phyloP scores from a whole-genome alignment of 1,284 basidiomycete species.

The Microbotryum intermedium region DNA sequence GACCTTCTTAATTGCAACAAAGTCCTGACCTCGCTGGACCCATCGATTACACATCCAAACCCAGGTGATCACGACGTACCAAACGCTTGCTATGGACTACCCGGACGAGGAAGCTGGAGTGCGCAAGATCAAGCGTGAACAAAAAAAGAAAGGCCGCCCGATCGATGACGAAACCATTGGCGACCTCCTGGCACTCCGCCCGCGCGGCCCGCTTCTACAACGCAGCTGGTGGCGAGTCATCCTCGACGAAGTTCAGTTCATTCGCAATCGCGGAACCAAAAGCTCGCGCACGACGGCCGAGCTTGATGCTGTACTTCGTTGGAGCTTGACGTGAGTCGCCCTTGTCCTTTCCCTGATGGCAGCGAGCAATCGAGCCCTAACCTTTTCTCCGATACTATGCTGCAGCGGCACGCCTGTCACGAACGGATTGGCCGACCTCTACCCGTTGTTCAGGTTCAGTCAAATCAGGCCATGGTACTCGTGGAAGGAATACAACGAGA shows the following conservation, averaged over 20 bases:
- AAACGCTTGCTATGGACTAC: constrained; percentile 18
- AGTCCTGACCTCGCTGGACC: constrained; percentile 29
- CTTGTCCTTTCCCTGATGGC: constrained; percentile 41
- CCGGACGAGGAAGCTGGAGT: constrained; percentile 26
- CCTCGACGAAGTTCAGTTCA: constrained; percentile 41
- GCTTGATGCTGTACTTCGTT: constrained; percentile 25
- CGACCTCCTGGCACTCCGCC: constrained; percentile 18
- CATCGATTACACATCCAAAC: too few species aligned
- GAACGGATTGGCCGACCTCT: constrained; percentile 50
- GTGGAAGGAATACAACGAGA: constrained; percentile 11
- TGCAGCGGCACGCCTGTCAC: constrained; percentile 47
- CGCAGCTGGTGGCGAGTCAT: constrained; percentile 41
- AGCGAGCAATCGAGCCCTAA: neutral
- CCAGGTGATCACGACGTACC: constrained; percentile 23
- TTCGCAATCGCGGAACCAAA: constrained; percentile 22
- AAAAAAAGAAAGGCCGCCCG: constrained; percentile 15
- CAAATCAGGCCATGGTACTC: constrained; percentile 35
- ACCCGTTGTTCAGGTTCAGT: constrained; percentile 49
- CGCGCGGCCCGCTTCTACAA: constrained; percentile 35
- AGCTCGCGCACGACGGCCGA: constrained; percentile 13
- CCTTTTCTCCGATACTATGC: neutral
- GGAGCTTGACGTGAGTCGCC: constrained; percentile 39
- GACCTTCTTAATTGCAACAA: too few species aligned
- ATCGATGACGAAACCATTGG: constrained; percentile 31
- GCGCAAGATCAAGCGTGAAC: constrained; percentile 26